Percentiles rank a stretch among this genome's conserved stretches.
phyloP scores from a whole-genome alignment of 2,329 filamentous ascomycete genomes.

The Mollisia scopiformis region DNA sequence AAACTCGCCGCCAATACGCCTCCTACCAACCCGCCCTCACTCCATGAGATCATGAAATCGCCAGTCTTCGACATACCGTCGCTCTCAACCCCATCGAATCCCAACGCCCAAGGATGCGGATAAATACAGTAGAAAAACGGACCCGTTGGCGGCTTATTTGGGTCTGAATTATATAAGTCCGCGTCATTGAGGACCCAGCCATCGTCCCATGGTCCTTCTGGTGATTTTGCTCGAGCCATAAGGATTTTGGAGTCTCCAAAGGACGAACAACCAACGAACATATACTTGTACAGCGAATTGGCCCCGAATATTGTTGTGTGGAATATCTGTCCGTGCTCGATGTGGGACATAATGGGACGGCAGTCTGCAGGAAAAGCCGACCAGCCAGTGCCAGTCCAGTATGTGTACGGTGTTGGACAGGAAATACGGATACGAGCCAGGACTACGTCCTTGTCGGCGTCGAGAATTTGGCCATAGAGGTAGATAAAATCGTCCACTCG shows the following conservation, averaged over 20 bases:
- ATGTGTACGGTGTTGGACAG: conserved; percentile 8
- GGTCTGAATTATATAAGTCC: neutral
- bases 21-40: conserved; percentile 24
- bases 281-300: conserved; percentile 11
- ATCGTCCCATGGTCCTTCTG: conserved; percentile 23
- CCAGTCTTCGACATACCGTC: conserved; percentile 5
- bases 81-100: conserved; percentile 3
- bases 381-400: conserved; percentile 19
- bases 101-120: conserved; percentile 26
- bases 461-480: conserved; percentile 21
- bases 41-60: conserved; percentile 27
- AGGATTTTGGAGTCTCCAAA: conserved; percentile 20
- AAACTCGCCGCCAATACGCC: conserved; percentile 21
- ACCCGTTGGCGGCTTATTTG: neutral
- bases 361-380: conserved; percentile 1
- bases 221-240: conserved; percentile 21
- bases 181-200: neutral
- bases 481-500: conserved; percentile 15
- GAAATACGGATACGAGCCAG: conserved; percentile 17
- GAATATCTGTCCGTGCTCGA: conserved; percentile 27
- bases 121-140: conserved; percentile 26
- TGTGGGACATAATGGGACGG: conserved; percentile 14
- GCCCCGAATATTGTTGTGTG: conserved; percentile 24
- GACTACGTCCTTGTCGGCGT: conserved; percentile 18
- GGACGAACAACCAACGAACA: conserved; percentile 23